These are phyloP conservation scores for Cladochytrium tenue DNA, from an alignment of 371 early-diverging fungal species.

Conservation along the genomic window DNA sequence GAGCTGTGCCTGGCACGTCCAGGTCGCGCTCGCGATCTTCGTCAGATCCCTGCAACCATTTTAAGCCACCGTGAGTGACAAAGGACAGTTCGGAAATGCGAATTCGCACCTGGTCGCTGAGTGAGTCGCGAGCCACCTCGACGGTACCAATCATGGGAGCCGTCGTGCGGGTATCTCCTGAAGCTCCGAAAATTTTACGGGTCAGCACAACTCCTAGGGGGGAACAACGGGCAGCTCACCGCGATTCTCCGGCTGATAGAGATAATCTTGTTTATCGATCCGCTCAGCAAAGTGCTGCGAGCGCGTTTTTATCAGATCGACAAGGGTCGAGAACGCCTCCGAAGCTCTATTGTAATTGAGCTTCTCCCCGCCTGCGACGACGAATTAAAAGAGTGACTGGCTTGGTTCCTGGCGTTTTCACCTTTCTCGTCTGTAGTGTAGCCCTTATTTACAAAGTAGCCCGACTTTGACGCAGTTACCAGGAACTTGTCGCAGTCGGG, in stretches of 20 bases:
- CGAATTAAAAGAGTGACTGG: not conserved
- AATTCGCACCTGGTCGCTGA: too few species aligned
- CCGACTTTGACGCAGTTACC: conserved; percentile 49
- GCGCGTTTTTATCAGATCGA: conserved; percentile 37
- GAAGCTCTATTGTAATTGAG: conserved; percentile 50
- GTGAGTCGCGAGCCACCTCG: too few species aligned
- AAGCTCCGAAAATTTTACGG: too few species aligned
- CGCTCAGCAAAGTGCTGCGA: conserved; percentile 41
- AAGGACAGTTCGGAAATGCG: too few species aligned
- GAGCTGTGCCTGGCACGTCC: not conserved
- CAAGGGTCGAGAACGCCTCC: conserved; percentile 36
- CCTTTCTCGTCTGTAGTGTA: conserved; percentile 49
- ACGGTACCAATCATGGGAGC: too few species aligned
- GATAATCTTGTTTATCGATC: conserved; percentile 53
- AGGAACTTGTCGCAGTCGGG: conserved; percentile 45
- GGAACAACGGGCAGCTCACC: not conserved
- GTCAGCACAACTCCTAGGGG: too few species aligned
- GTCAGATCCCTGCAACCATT: not conserved
- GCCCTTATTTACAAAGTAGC: conserved; percentile 58
- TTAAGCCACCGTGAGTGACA: too few species aligned
- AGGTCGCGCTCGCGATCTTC: not conserved
- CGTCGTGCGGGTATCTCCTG: too few species aligned
- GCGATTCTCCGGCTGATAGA: conserved; percentile 23
- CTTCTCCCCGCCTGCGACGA: conserved; percentile 37
- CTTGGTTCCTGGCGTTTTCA: conserved; percentile 1